Percentiles rank a stretch among this genome's conserved stretches.
phyloP scores from a whole-genome alignment of 2,329 filamentous ascomycete species.

The Tolypocladium nubicola region DNA sequence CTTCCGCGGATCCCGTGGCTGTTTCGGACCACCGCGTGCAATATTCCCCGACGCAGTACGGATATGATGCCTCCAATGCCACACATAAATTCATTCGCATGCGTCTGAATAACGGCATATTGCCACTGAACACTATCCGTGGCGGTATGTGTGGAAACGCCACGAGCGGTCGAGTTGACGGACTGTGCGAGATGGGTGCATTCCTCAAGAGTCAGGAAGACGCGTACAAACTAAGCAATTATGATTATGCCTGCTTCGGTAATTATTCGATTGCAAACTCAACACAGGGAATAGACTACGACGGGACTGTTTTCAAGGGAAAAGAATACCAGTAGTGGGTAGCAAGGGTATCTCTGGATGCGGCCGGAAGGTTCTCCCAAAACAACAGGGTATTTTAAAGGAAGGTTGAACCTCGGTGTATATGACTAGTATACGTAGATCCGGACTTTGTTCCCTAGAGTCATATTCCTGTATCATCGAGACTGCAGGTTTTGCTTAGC shows the following conservation, averaged over 20 bases:
- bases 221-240: conserved; percentile 28
- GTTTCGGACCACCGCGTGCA: conserved; percentile 25
- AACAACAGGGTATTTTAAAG: too few species aligned
- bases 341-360: too few species aligned
- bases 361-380: too few species aligned
- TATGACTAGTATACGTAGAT: too few species aligned
- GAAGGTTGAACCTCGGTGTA: too few species aligned
- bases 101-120: conserved; percentile 37
- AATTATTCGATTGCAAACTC: conserved; percentile 31
- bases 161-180: conserved; percentile 26
- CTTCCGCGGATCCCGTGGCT: conserved; percentile 23
- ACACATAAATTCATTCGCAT: conserved; percentile 37
- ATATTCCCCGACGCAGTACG: conserved; percentile 32
- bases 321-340: conserved; percentile 1
- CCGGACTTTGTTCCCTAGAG: too few species aligned
- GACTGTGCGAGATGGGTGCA: conserved; percentile 28
- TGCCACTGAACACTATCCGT: conserved; percentile 34
- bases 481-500: too few species aligned
- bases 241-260: conserved; percentile 35
- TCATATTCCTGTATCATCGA: too few species aligned
- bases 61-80: conserved; percentile 28
- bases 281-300: conserved; percentile 28
- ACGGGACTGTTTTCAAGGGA: conserved; percentile 22
- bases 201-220: conserved; percentile 30
- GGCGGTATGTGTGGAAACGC: conserved; percentile 27